A percentile compares a stretch with the other conserved stretches of the same genome.
Evolutionary conservation across 306 rosid genomes (phyloP).

Genomic region (Arachis stenosperma): DNA sequence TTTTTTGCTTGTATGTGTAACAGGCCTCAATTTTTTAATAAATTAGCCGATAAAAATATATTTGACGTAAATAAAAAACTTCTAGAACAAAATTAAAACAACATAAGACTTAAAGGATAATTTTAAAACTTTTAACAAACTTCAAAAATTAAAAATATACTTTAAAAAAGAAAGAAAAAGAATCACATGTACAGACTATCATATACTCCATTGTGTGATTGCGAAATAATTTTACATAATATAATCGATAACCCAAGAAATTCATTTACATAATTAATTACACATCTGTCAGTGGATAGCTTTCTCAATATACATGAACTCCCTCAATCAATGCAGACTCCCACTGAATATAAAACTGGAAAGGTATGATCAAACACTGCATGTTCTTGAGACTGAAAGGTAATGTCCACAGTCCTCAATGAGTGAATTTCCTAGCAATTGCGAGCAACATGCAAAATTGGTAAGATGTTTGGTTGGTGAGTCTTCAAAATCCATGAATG

Average conservation of each 20-base stretch:
- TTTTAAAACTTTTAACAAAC: no score
- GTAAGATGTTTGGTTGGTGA: constrained; percentile 31
- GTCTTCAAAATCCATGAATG: constrained; percentile 42
- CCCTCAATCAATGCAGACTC: constrained; percentile 38
- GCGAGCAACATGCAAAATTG: constrained; percentile 33
- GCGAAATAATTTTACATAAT: background rate
- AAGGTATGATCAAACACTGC: background rate
- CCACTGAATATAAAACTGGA: constrained; percentile 17
- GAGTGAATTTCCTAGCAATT: constrained; percentile 23
- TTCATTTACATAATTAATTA: constrained; percentile 9
- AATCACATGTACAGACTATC: background rate
- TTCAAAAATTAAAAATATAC: no score
- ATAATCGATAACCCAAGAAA: background rate
- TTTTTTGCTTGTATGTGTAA: no score
- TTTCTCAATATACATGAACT: constrained; percentile 15
- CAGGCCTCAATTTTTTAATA: no score
- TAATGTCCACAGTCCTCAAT: constrained; percentile 1
- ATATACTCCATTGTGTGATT: background rate
- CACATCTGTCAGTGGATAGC: constrained; percentile 10
- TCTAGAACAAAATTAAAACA: no score
- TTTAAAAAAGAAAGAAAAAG: no score
- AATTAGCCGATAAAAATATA: no score
- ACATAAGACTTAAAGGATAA: no score
- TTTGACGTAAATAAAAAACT: no score
- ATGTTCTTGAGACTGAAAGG: constrained; percentile 32